Evolutionary conservation across 306 rosid genomes (phyloP), one percentile per base, ranked within the genome.

Genomic region (Quercus agrifolia): DNA sequence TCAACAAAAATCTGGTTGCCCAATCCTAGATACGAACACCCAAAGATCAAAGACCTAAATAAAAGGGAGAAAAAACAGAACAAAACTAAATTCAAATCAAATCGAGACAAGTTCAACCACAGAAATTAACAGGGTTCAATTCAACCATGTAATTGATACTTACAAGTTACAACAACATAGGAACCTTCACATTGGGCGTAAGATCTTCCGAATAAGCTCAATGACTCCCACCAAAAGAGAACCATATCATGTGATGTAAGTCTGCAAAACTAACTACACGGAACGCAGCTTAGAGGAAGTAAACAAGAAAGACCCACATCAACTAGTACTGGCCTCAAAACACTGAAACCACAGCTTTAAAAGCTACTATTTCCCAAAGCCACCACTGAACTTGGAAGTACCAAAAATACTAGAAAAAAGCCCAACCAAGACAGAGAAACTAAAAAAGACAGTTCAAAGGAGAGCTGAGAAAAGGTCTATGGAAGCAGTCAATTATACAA

Each of bases 321-420:
- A 80, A 67, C 73, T 56, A 86, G 86, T 84, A 41, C 46, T 41
- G 80, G 77, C 76, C 88, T 33, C 20, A 75, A 75, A 64, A 51
- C 61, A 76, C 64, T 15, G 85, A 78, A 83, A 79, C 78, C 70
- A 83, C 84, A 78, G 86, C 86, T 80, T 83, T 83, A 85, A 83
- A 88, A 89, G 93, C 89, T 83, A 83, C 91, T 93, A 86, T 89
- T 90, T 89, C 93, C 92, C 92, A 83, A 92, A 80, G 88, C 86
- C 68, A 87, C 76, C 81, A 69, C 87, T 73, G 82, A 86, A 84
- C 87, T 84, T 82, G 89, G 51, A 79, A 89, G 93, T 87, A 86
- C 90, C 85, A 80, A 86, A 86, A 77, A 54, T 74, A 81, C 89
- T 82, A 69, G 76, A 80, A 90, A 77, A 88, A 87, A 89, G 91